phyloP scores from a whole-genome alignment of 495 filamentous ascomycete species.

The Delitschia confertaspora region DNA sequence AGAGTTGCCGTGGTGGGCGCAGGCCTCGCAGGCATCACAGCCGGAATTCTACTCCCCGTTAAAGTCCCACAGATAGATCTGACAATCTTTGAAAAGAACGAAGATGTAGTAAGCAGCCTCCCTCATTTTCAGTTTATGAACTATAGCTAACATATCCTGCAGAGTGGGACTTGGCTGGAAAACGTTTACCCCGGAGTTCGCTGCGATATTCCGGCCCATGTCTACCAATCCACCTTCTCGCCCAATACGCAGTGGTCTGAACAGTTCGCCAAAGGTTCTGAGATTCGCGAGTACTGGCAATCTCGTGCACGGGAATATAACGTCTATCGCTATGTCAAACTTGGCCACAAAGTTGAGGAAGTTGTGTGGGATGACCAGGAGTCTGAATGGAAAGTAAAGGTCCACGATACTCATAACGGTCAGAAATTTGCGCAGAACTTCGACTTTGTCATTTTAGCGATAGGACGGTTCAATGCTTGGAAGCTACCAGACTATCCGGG shows the following conservation, averaged over 20 bases:
- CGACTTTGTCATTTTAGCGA: slow-evolving; percentile 54
- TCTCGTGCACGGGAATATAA: slow-evolving; percentile 51
- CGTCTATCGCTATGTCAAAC: slow-evolving; percentile 48
- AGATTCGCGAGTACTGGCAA: slow-evolving; percentile 61
- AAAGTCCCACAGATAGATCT: slow-evolving; percentile 46
- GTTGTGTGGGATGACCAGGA: slow-evolving; percentile 46
- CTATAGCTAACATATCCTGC: neutral
- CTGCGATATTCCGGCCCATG: slow-evolving; percentile 63
- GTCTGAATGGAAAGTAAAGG: slow-evolving; percentile 44
- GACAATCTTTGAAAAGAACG: slow-evolving; percentile 49
- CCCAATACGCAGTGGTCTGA: slow-evolving; percentile 60
- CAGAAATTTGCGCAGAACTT: slow-evolving; percentile 45
- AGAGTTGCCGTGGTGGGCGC: slow-evolving; percentile 46
- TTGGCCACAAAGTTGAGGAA: slow-evolving; percentile 43
- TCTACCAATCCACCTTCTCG: slow-evolving; percentile 57
- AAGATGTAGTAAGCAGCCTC: slow-evolving; percentile 40
- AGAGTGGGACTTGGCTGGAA: slow-evolving; percentile 50
- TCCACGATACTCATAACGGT: slow-evolving; percentile 35
- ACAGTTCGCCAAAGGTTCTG: slow-evolving; percentile 53
- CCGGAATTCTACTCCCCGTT: slow-evolving; percentile 42
- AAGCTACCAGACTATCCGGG: slow-evolving; percentile 46
- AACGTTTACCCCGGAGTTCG: slow-evolving; percentile 52
- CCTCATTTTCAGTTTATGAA: neutral
- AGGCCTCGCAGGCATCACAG: slow-evolving; percentile 43
- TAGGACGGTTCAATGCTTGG: slow-evolving; percentile 49